Evolutionary conservation across 345 rosid species (phyloP), one percentile per base, ranked within the genome.

Genomic region (Tarenaya hassleriana): DNA sequence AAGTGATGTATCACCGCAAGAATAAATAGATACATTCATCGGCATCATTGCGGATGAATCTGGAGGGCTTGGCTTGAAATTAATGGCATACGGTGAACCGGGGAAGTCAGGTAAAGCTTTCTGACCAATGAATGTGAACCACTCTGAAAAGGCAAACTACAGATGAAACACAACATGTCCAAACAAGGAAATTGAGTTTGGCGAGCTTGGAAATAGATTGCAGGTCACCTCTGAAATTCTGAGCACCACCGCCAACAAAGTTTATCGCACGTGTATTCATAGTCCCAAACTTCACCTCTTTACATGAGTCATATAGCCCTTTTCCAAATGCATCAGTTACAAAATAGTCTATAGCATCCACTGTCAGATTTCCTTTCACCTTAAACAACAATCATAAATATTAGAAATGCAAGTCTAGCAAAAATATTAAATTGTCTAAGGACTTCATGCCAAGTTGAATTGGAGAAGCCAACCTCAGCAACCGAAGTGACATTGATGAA

Each of bases 221-320:
- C 60, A 61, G 8, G 34, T 69, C 67, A 90, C 98, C 98, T 79
- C 64, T 74, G 56, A 81, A 92, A 67, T 75, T 80, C 60, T 70
- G 75, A 58, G 98, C 98, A 56, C 98, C 95, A 57, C 88, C 96
- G 50, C 98, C 96, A 49, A 92, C 69, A 55, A 92, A 84, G 55
- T 83, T 76, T 34, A 92, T 65, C 39, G 98, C 98, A 55, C 95
- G 79, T 39, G 90, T 83, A 64, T 92, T 92, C 98, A 92, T 82
- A 41, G 95, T 84, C 58, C 95, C 96, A 77, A 92, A 92, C 77
- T 92, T 88, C 20, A 92, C 96, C 55, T 92, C 98, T 75, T 82
- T 88, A 73, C 98, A 92, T 34, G 98, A 85, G 44, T 79, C 76
- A 68, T 68, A 92, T 35, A 92, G 73, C 69, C 74, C 82, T 83